Base-by-base conservation (phyloP, 345 rosid species). In the Salix dunnii region DNA sequence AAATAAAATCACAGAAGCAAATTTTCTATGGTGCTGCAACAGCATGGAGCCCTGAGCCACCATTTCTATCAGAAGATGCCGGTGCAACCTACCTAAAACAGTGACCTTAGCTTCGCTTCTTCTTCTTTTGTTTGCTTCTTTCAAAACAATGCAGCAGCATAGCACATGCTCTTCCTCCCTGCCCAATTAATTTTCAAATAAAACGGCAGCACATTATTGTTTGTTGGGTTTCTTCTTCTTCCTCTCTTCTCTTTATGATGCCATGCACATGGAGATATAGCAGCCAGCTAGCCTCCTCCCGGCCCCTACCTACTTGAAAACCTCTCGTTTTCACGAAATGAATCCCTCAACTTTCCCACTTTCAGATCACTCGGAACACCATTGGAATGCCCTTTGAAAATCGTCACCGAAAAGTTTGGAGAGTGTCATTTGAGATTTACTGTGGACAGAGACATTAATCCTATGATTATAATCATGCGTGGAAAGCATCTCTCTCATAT, bases 21-120 rank as follows among this genome's bases (percentile, higher is more conserved):
- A 2, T 66, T 35, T 2, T 5, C 8, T 7, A 35, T 7, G 69
- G 40, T 3, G 9, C 27, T 3, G 70, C n/a, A 40, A 35, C 5
- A 55, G 72, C 72, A 6, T 46, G 73, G 73, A 70, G 73, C 73
- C 73, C 21, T 48, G 73, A 25, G 73, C 73, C 53, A 25, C 13
- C 17, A 3, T 25, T 18, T 66, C 7, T 40, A 18, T 10, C 69
- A 14, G 69, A 33, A 66, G n/a, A 8, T 11, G 10, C 21, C 18
- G 16, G 30, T 8, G 73, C 73, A 70, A 18, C 35, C 31, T 17
- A 70, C 73, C 73, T 70, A 48, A 70, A 62, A 30, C 35, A 70
- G 33, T 40, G 55, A 5, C 36, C 62, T 12, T 13, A 4, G 27
- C 31, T 30, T 17, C 48, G 30, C 18, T 13, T 69, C n/a, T 7